Percentiles rank a stretch among this genome's conserved stretches.
Conservation (phyloP, 2,329 filamentous ascomycete species). For the Alternaria hordeiaustralica region DNA sequence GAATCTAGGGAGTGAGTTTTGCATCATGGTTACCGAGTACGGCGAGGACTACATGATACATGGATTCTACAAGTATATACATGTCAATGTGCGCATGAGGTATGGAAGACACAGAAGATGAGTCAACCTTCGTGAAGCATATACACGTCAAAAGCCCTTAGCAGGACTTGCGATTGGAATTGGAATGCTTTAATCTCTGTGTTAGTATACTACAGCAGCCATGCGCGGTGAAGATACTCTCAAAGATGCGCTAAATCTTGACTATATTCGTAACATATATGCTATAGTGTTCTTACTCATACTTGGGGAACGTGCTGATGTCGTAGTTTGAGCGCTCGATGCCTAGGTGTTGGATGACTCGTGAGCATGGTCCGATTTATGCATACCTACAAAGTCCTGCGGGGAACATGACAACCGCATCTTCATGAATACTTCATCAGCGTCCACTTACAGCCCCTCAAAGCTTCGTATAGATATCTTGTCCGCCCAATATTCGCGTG, state of each 20-base stretch:
- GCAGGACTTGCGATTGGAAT: accelerated
- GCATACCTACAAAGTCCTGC: not conserved
- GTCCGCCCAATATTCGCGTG: not conserved
- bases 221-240: not conserved
- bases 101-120: not conserved
- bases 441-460: not conserved
- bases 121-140: not conserved
- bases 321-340: not conserved
- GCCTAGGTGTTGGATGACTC: not conserved
- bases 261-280: not conserved
- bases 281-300: not conserved
- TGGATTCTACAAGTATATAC: accelerated
- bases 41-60: not conserved
- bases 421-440: not conserved
- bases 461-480: accelerated
- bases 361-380: accelerated
- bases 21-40: not conserved
- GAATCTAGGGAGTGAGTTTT: accelerated
- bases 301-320: not conserved
- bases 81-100: not conserved
- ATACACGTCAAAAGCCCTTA: accelerated
- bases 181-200: accelerated
- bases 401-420: accelerated
- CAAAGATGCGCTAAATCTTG: not conserved
- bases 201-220: not conserved